phyloP scores from a whole-genome alignment of 2,329 filamentous ascomycete genomes.

The Akanthomyces dipterigenus region DNA sequence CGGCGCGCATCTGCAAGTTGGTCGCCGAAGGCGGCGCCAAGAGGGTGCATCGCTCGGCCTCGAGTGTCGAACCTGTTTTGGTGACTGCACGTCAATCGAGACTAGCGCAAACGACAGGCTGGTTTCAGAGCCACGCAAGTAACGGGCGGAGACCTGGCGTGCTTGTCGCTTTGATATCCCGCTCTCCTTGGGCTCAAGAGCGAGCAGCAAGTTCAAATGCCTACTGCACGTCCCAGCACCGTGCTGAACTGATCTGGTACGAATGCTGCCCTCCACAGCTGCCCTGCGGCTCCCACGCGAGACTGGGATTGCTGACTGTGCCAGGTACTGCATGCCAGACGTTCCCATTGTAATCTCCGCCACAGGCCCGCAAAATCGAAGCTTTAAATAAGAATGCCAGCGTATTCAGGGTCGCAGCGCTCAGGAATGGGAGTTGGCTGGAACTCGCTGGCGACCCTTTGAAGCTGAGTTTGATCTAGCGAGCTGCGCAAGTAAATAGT shows the following conservation, averaged over 20 bases:
- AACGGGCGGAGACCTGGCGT: not conserved
- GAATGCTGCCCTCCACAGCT: not conserved
- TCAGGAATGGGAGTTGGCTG: not conserved
- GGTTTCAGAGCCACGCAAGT: not conserved
- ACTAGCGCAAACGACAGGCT: not conserved
- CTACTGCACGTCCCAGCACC: not conserved
- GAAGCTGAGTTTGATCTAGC: slow-evolving; percentile 3
- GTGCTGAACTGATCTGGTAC: not conserved
- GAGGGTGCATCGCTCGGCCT: not conserved
- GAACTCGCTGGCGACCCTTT: not conserved
- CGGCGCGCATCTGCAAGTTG: not conserved
- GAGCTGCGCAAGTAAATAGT: not conserved
- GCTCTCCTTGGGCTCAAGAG: not conserved
- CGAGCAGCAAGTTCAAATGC: not conserved
- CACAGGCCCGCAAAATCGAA: not conserved
- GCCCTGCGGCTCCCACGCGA: not conserved
- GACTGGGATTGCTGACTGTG: not conserved
- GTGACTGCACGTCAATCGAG: slow-evolving; percentile 3
- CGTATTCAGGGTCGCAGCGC: not conserved
- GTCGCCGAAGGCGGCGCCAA: not conserved
- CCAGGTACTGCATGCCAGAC: not conserved
- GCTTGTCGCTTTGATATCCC: slow-evolving; percentile 4
- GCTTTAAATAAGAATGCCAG: not conserved
- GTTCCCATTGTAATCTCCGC: not conserved
- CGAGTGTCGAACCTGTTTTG: not conserved